Evolutionary conservation across 768 basidiomycete genomes (phyloP).

Genomic region (Chiua virens): DNA sequence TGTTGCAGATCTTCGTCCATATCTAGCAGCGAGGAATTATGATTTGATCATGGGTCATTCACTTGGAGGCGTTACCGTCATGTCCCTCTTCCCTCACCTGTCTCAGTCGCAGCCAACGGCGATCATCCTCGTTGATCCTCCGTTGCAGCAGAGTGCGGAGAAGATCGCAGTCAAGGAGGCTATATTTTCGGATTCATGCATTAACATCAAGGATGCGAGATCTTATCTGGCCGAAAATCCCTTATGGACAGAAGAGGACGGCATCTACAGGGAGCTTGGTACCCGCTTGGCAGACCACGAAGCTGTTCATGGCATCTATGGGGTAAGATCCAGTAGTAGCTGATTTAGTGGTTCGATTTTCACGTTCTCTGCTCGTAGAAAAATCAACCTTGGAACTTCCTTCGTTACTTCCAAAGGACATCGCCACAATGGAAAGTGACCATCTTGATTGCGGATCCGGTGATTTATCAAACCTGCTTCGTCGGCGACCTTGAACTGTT

Average conservation of each 20-base stretch:
- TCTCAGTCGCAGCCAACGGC: conserved; percentile 1
- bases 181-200: neutral
- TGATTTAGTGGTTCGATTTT: neutral
- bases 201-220: neutral
- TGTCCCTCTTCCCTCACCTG: conserved; percentile 16
- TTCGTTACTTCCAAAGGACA: conserved; percentile 4
- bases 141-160: conserved; percentile 1
- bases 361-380: neutral
- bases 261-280: conserved; percentile 7
- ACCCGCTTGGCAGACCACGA: conserved; percentile 2
- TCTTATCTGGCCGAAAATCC: conserved; percentile 8
- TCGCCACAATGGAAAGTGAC: conserved; percentile 4
- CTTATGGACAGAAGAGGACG: conserved; percentile 10
- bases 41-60: conserved; percentile 22
- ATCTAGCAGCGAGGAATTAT: conserved; percentile 9
- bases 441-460: conserved; percentile 11
- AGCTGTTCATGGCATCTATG: conserved; percentile 4
- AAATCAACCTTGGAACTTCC: conserved; percentile 18
- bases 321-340: neutral
- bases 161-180: neutral
- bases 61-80: conserved; percentile 11
- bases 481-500: conserved; percentile 3
- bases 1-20: conserved; percentile 12
- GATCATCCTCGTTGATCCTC: conserved; percentile 11
- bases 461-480: conserved; percentile 4